Percentiles rank a stretch among this genome's conserved stretches.
Evolutionary conservation across 345 rosid species (phyloP).

Genomic region (Pelargonium nanum): DNA sequence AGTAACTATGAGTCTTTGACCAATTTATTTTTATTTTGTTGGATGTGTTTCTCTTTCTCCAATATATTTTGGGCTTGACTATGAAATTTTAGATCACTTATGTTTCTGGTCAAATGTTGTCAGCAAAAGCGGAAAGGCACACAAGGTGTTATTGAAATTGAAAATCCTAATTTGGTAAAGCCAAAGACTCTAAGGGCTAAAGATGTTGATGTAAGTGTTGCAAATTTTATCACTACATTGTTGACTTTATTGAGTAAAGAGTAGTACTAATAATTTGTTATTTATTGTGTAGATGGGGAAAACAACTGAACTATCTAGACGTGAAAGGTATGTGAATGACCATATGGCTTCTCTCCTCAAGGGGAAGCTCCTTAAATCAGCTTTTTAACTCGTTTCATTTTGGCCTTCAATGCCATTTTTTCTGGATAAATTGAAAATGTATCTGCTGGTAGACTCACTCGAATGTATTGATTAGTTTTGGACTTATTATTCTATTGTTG

Average conservation of each 20-base stretch:
- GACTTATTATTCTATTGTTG: background rate
- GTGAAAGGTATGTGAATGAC: slow-evolving; percentile 63
- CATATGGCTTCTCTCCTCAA: background rate
- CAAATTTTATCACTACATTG: background rate
- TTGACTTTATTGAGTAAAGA: background rate
- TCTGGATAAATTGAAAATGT: background rate
- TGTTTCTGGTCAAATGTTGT: background rate
- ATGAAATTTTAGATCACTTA: too few relatives aligned
- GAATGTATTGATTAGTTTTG: background rate
- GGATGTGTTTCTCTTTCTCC: background rate
- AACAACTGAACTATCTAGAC: slow-evolving; percentile 91
- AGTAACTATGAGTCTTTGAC: too few relatives aligned
- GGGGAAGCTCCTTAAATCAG: background rate
- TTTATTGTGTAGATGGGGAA: slow-evolving; percentile 40
- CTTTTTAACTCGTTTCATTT: too few relatives aligned
- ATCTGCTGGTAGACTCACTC: background rate
- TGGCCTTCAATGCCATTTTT: too few relatives aligned
- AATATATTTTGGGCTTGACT: background rate
- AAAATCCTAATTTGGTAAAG: slow-evolving; percentile 73
- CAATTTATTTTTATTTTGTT: background rate
- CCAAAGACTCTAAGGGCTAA: slow-evolving; percentile 64
- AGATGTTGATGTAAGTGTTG: slow-evolving; percentile 58
- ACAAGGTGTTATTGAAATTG: slow-evolving; percentile 66
- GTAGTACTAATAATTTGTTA: background rate
- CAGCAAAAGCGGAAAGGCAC: slow-evolving; percentile 70